These are phyloP conservation scores for Pseudogymnoascus sp. DNA, from an alignment of 2,329 filamentous ascomycete species.

Conservation along the genomic window DNA sequence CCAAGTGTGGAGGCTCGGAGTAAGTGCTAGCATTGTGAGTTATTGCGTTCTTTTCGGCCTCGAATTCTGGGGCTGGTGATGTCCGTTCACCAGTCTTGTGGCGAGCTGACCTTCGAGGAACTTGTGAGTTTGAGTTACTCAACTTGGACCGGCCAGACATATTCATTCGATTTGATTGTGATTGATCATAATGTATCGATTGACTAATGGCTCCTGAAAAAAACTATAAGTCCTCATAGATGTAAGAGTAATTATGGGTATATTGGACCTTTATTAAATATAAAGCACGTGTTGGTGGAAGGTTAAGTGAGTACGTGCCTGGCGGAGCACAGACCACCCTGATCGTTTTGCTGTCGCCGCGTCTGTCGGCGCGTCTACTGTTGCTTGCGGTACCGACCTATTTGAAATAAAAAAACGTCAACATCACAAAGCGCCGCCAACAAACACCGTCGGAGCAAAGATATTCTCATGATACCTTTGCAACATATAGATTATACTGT, in stretches of 20 bases:
- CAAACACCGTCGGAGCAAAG: not conserved
- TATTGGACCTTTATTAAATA: not conserved
- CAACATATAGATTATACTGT: not conserved
- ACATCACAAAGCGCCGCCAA: constrained; percentile 6
- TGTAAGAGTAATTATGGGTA: not conserved
- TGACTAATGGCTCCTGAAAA: not conserved
- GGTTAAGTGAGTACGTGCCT: not conserved
- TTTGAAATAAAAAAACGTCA: constrained; percentile 1
- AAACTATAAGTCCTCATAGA: not conserved
- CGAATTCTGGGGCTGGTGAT: not conserved
- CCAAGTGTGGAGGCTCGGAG: not conserved
- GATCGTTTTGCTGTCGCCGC: constrained; percentile 3
- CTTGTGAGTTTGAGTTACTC: constrained; percentile 5
- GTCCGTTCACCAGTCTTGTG: not conserved
- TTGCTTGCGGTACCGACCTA: not conserved
- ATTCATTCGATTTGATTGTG: not conserved
- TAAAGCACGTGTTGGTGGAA: constrained; percentile 1
- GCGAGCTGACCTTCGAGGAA: not conserved
- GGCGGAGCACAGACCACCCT: not conserved
- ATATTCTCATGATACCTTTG: not conserved
- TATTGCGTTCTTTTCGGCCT: not conserved
- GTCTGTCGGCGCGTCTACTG: constrained; percentile 4
- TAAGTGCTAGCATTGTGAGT: not conserved
- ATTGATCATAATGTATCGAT: not conserved
- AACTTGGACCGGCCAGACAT: constrained; percentile 2